A percentile compares a stretch with the other conserved stretches of the same genome.
Evolutionary conservation across 805 yeast species (phyloP).

Genomic region (Starmera pachycereana): DNA sequence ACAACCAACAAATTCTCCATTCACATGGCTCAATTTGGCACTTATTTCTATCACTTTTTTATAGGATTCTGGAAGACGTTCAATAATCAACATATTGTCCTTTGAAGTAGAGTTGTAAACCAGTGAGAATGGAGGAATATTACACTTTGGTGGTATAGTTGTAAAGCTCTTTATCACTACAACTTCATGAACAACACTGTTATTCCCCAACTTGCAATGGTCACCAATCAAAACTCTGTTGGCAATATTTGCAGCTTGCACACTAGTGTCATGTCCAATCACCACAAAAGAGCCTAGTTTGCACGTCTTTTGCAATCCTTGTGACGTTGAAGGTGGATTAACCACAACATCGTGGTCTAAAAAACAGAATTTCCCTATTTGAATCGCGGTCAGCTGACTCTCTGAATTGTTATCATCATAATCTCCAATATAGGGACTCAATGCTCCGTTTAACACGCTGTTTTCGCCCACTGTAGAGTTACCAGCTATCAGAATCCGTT

Average conservation of each 20-base stretch:
- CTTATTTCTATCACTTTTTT: slow-evolving; percentile 18
- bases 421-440: slow-evolving; percentile 1
- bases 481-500: slow-evolving; percentile 35
- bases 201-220: slow-evolving; percentile 26
- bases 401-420: too few species aligned
- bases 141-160: slow-evolving; percentile 28
- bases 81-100: slow-evolving; percentile 4
- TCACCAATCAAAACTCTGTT: slow-evolving; percentile 38
- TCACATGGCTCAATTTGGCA: slow-evolving; percentile 13
- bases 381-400: slow-evolving; percentile 12
- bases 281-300: slow-evolving; percentile 37
- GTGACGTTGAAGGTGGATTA: slow-evolving; percentile 18
- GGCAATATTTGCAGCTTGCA: slow-evolving; percentile 34
- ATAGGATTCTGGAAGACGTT: slow-evolving; percentile 18
- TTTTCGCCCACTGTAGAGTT: slow-evolving; percentile 29
- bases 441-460: slow-evolving; percentile 25
- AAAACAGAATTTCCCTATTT: slow-evolving; percentile 37
- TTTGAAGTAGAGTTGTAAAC: slow-evolving; percentile 17
- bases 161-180: slow-evolving; percentile 34
- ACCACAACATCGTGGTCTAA: slow-evolving; percentile 22
- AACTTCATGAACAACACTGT: slow-evolving; percentile 39
- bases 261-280: slow-evolving; percentile 25
- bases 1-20: slow-evolving; percentile 1
- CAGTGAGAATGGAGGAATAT: slow-evolving; percentile 42
- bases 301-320: slow-evolving; percentile 13